Percentiles rank a stretch among this genome's conserved stretches.
phyloP scores from a whole-genome alignment of 176 grass and related monocot species.

The Neostapfia colusana region DNA sequence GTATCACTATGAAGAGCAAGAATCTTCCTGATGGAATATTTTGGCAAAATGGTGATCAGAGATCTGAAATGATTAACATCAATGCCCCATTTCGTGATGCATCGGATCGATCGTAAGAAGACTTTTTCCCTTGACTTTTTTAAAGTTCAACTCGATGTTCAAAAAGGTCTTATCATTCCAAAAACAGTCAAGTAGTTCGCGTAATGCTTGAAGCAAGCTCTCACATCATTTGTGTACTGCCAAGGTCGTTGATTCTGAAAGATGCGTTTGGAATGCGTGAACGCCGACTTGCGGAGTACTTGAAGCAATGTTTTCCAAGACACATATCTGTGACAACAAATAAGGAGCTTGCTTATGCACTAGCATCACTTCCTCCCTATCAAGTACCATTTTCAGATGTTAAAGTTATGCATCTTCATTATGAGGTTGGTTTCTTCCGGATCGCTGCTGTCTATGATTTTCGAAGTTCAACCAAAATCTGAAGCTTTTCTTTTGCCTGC shows the following conservation, averaged over 20 bases:
- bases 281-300: slow-evolving; percentile 64
- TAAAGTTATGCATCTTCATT: slow-evolving; percentile 77
- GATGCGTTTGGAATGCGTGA: slow-evolving; percentile 61
- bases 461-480: slow-evolving; percentile 12
- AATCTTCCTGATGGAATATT: slow-evolving; percentile 90
- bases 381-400: slow-evolving; percentile 73
- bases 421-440: slow-evolving; percentile 50
- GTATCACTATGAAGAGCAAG: slow-evolving; percentile 56
- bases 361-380: slow-evolving; percentile 86
- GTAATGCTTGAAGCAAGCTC: background rate
- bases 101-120: slow-evolving; percentile 64
- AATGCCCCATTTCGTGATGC: slow-evolving; percentile 54
- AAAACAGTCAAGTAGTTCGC: background rate
- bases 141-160: background rate
- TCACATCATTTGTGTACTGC: slow-evolving; percentile 8
- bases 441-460: slow-evolving; percentile 14
- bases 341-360: slow-evolving; percentile 85
- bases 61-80: slow-evolving; percentile 52
- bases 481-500: background rate
- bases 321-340: slow-evolving; percentile 66
- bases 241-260: slow-evolving; percentile 63
- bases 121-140: background rate
- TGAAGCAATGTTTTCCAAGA: slow-evolving; percentile 81
- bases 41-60: slow-evolving; percentile 58
- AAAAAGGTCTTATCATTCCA: slow-evolving; percentile 16